phyloP scores from a whole-genome alignment of 371 early-diverging fungal species.

The Amoeboaphelidium protococcarum region DNA sequence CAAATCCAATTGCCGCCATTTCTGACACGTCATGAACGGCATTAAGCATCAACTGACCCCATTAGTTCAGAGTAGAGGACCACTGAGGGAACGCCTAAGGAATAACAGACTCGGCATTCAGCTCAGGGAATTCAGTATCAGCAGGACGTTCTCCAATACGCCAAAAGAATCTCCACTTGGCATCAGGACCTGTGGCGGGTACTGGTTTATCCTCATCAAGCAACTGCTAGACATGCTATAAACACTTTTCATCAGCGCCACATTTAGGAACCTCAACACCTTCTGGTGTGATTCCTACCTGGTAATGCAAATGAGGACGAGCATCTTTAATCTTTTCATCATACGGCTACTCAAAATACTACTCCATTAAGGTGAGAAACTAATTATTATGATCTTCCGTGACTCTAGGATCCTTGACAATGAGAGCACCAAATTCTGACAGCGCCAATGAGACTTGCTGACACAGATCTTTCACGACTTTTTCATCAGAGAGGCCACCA shows the following conservation, averaged over 20 bases:
- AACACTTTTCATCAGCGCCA: conserved; percentile 24
- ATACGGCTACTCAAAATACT: conserved; percentile 27
- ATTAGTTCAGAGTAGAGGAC: conserved; percentile 24
- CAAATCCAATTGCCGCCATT: conserved; percentile 33
- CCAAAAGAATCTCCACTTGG: conserved; percentile 39
- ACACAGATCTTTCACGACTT: not conserved
- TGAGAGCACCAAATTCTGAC: conserved; percentile 26
- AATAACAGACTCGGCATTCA: conserved; percentile 29
- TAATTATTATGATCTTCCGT: conserved; percentile 19
- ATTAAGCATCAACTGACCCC: conserved; percentile 26
- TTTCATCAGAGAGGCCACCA: not conserved
- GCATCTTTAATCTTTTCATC: conserved; percentile 27
- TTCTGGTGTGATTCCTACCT: conserved; percentile 36
- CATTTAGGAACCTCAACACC: conserved; percentile 32
- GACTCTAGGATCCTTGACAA: conserved; percentile 33
- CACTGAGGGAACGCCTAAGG: conserved; percentile 24
- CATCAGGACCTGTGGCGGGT: conserved; percentile 21
- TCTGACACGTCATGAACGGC: conserved; percentile 21
- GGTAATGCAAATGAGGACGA: conserved; percentile 23
- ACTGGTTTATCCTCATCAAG: conserved; percentile 11
- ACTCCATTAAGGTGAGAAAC: conserved; percentile 33
- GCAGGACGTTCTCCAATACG: conserved; percentile 19
- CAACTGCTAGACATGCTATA: conserved; percentile 17
- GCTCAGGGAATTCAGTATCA: conserved; percentile 21
- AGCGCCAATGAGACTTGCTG: conserved; percentile 30